phyloP scores from a whole-genome alignment of 2,329 filamentous ascomycete genomes.

The Cladosporium sp. region DNA sequence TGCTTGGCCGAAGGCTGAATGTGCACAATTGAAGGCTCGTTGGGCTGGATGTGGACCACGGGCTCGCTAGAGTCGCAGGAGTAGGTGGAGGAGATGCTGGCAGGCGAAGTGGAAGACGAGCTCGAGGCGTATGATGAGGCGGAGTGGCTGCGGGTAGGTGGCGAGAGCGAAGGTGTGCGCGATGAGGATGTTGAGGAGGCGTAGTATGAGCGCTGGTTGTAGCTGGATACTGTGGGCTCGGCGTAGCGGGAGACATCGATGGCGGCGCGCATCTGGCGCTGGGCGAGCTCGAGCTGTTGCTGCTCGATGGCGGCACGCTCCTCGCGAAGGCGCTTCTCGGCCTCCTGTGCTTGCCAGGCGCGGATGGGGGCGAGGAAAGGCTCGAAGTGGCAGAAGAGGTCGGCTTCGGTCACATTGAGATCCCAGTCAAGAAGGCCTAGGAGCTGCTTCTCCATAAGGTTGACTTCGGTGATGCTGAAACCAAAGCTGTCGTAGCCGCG shows the following conservation, averaged over 20 bases:
- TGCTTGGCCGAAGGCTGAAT: slow-evolving; percentile 40
- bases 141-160: slow-evolving; percentile 46
- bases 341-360: slow-evolving; percentile 55
- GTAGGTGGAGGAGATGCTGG: slow-evolving; percentile 40
- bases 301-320: slow-evolving; percentile 42
- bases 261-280: slow-evolving; percentile 37
- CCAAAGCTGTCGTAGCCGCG: slow-evolving; percentile 74
- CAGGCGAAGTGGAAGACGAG: slow-evolving; percentile 39
- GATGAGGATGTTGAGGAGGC: slow-evolving; percentile 41
- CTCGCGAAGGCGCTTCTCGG: slow-evolving; percentile 53
- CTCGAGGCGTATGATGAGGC: slow-evolving; percentile 39
- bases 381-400: slow-evolving; percentile 85
- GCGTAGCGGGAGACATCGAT: slow-evolving; percentile 34
- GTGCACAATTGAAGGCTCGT: slow-evolving; percentile 48
- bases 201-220: slow-evolving; percentile 36
- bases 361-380: slow-evolving; percentile 86
- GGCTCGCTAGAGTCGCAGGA: slow-evolving; percentile 34
- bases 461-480: slow-evolving; percentile 93
- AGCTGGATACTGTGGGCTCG: slow-evolving; percentile 39
- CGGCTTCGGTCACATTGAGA: slow-evolving; percentile 77
- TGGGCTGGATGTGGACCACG: slow-evolving; percentile 38
- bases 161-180: slow-evolving; percentile 53
- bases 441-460: slow-evolving; percentile 99
- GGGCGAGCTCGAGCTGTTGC: slow-evolving; percentile 41
- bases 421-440: slow-evolving; percentile 96